Conservation (phyloP, 2,329 filamentous ascomycete species). For the Pseudogymnoascus sp. region DNA sequence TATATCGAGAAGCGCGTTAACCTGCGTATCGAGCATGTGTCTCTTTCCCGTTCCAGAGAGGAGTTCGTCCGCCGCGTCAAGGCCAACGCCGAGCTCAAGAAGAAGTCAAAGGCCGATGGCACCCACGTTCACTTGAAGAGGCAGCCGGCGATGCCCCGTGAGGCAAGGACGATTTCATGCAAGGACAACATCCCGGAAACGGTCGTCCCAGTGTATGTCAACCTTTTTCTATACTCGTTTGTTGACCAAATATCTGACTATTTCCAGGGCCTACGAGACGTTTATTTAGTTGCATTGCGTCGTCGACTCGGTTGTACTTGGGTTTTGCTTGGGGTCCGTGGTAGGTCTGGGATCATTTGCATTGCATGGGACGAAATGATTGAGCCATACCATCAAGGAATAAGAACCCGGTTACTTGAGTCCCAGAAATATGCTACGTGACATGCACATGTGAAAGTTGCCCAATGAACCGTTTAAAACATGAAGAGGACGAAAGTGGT, state of each 20-base stretch:
- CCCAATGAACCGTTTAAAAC: neutral
- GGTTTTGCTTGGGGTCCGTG: conserved; percentile 10
- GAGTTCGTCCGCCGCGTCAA: conserved; percentile 97
- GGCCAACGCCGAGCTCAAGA: conserved; percentile 87
- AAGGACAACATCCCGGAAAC: conserved; percentile 86
- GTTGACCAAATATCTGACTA: conserved; percentile 93
- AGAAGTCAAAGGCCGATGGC: conserved; percentile 85
- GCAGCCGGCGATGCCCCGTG: conserved; percentile 71
- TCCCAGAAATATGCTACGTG: neutral
- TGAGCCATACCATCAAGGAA: conserved; percentile 10
- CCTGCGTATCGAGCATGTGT: conserved; percentile 96
- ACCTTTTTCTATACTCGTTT: conserved; percentile 49
- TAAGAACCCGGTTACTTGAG: conserved; percentile 8
- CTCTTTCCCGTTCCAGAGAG: conserved; percentile 88
- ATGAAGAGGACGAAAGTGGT: neutral
- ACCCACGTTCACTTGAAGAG: conserved; percentile 88
- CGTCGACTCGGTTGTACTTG: neutral
- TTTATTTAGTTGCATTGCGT: conserved; percentile 10
- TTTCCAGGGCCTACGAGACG: conserved; percentile 11
- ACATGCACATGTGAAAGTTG: neutral
- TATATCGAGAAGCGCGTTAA: conserved; percentile 99
- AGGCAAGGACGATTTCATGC: conserved; percentile 69
- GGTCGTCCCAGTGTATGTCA: conserved; percentile 55
- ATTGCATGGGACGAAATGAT: conserved; percentile 4
- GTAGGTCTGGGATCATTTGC: conserved; percentile 8